A percentile compares a stretch with the other conserved stretches of the same genome.
phyloP scores from a whole-genome alignment of 495 filamentous ascomycete genomes.

The Mytilinidion resinicola region DNA sequence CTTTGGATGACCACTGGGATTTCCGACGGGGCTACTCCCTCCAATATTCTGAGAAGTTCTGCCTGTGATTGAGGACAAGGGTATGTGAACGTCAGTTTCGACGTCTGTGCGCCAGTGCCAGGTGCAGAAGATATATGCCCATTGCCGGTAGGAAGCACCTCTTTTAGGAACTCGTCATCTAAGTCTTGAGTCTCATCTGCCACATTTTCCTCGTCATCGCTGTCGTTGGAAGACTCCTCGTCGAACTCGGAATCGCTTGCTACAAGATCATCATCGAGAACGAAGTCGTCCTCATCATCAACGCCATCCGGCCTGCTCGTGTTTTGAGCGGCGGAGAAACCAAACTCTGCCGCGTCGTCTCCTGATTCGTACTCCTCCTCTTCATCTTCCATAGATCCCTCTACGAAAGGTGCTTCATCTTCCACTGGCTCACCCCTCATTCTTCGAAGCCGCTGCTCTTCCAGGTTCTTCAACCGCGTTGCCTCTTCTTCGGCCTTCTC shows the following conservation, averaged over 20 bases:
- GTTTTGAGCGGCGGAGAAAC: conserved; percentile 39
- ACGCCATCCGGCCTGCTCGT: conserved; percentile 41
- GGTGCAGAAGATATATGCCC: conserved; percentile 16
- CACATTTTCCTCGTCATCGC: conserved; percentile 42
- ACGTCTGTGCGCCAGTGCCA: conserved; percentile 33
- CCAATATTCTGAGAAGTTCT: conserved; percentile 61
- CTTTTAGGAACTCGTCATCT: conserved; percentile 66
- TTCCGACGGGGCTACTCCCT: conserved; percentile 52
- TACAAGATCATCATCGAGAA: conserved; percentile 81
- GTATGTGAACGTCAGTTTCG: conserved; percentile 70
- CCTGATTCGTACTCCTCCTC: conserved; percentile 40
- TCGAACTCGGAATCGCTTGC: conserved; percentile 60
- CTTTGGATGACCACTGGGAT: conserved; percentile 76
- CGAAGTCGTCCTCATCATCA: conserved; percentile 89
- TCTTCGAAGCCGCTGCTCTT: conserved; percentile 64
- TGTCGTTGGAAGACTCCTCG: conserved; percentile 49
- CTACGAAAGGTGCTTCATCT: conserved; percentile 37
- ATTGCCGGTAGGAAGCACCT: conserved; percentile 46
- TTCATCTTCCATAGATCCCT: conserved; percentile 41
- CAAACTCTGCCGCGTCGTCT: conserved; percentile 54
- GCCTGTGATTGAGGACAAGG: conserved; percentile 71
- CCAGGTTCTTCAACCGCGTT: conserved; percentile 65
- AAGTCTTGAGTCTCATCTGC: conserved; percentile 29
- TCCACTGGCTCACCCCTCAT: conserved; percentile 61
- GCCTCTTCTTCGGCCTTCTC: conserved; percentile 74